Percentiles rank a stretch among this genome's conserved stretches.
These are phyloP conservation scores for Lactarius sanguifluus DNA, from an alignment of 768 basidiomycete species.

Conservation along the genomic window DNA sequence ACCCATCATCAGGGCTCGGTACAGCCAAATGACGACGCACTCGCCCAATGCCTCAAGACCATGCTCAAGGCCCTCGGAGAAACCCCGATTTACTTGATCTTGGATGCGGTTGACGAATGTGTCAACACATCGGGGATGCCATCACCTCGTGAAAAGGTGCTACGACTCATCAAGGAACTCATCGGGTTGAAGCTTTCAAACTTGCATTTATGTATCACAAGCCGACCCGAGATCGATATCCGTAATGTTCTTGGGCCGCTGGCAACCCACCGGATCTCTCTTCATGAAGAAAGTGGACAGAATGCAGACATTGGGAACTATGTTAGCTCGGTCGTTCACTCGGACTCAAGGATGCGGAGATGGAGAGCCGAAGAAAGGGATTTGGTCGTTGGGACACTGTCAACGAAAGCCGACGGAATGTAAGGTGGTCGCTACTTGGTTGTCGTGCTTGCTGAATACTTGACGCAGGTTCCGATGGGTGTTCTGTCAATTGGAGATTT, in stretches of 20 bases:
- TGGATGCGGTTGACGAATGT: slow-evolving; percentile 11
- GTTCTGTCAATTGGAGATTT: background rate
- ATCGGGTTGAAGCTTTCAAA: background rate
- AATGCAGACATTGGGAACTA: background rate
- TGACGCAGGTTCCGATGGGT: slow-evolving; percentile 1
- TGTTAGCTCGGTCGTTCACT: background rate
- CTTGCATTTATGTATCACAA: background rate
- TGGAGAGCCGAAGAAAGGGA: background rate
- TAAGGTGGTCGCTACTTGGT: background rate
- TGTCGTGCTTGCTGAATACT: too few relatives aligned
- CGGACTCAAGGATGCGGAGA: background rate
- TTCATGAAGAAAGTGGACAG: background rate
- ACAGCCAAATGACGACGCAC: background rate
- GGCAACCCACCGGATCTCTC: background rate
- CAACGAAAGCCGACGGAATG: slow-evolving; percentile 3
- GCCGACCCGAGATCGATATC: background rate
- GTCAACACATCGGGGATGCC: background rate
- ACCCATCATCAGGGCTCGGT: too few relatives aligned
- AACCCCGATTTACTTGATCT: background rate
- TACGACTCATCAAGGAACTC: background rate
- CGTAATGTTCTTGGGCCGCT: background rate
- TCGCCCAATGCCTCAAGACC: slow-evolving; percentile 6
- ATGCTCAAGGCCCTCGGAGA: background rate
- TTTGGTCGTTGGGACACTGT: background rate
- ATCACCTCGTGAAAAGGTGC: background rate